Conservation (phyloP, 148 eudicot genomes). For the Camellia granthamiana region DNA sequence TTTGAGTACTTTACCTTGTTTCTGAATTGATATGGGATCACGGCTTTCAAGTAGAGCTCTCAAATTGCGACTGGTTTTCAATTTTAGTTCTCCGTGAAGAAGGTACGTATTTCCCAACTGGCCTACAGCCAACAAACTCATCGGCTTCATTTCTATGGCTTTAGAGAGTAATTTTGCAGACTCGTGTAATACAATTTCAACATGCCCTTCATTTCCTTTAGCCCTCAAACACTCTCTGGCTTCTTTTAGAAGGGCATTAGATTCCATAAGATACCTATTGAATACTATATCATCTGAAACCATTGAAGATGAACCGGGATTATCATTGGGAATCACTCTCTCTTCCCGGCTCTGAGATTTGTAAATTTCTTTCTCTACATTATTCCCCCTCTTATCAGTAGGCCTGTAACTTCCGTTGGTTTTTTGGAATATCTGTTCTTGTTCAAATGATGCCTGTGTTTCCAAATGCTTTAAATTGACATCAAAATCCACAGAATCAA, state of each 20-base stretch:
- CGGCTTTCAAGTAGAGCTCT: constrained; percentile 50
- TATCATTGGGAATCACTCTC: constrained; percentile 27
- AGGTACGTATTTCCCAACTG: constrained; percentile 96
- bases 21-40: constrained; percentile 30
- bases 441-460: constrained; percentile 25
- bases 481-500: constrained; percentile 34
- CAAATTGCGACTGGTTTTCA: constrained; percentile 59
- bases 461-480: constrained; percentile 28
- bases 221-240: constrained; percentile 52
- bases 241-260: constrained; percentile 54
- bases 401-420: constrained; percentile 29
- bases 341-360: constrained; percentile 20
- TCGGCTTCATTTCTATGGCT: constrained; percentile 81
- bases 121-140: constrained; percentile 92
- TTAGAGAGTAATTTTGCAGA: constrained; percentile 62
- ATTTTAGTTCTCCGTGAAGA: constrained; percentile 88
- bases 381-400: constrained; percentile 22
- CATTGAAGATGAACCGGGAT: constrained; percentile 43
- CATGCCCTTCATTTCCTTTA: constrained; percentile 35
- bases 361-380: constrained; percentile 26
- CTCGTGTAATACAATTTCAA: constrained; percentile 56
- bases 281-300: constrained; percentile 61
- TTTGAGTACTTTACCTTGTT: constrained; percentile 19
- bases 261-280: constrained; percentile 58
- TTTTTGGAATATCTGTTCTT: constrained; percentile 26